Conservation (phyloP, 805 yeast genomes). For the Candida namnaoensis region DNA sequence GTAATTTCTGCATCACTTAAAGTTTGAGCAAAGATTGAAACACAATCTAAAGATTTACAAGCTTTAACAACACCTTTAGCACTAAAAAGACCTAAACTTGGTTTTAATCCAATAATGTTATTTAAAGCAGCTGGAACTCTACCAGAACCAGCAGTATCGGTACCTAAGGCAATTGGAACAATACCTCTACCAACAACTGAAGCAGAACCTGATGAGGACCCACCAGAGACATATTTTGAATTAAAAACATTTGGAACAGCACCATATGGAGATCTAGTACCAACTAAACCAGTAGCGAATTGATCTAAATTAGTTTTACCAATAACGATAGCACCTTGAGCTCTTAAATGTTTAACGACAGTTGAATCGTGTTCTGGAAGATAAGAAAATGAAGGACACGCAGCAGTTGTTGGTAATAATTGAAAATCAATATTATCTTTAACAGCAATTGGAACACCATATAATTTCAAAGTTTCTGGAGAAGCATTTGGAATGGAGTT, state of each 20-base stretch:
- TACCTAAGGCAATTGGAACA: slow-evolving; percentile 85
- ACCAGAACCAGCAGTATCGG: slow-evolving; percentile 98
- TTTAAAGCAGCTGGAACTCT: slow-evolving; percentile 95
- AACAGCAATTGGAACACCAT: slow-evolving; percentile 92
- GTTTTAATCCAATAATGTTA: slow-evolving; percentile 87
- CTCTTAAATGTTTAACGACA: slow-evolving; percentile 62
- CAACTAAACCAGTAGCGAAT: slow-evolving; percentile 96
- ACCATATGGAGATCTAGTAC: slow-evolving; percentile 93
- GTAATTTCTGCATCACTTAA: slow-evolving; percentile 77
- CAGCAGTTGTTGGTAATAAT: slow-evolving; percentile 84
- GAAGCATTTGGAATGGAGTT: slow-evolving; percentile 42
- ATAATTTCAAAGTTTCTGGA: slow-evolving; percentile 54
- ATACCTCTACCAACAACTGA: slow-evolving; percentile 82
- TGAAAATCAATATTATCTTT: slow-evolving; percentile 91
- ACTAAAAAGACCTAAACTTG: slow-evolving; percentile 83
- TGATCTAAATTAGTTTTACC: slow-evolving; percentile 96
- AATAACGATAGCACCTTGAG: slow-evolving; percentile 86
- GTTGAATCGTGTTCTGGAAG: slow-evolving; percentile 66
- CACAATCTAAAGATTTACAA: slow-evolving; percentile 89
- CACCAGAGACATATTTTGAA: slow-evolving; percentile 79
- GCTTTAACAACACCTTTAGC: slow-evolving; percentile 96
- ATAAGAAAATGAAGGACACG: slow-evolving; percentile 81
- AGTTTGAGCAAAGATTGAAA: slow-evolving; percentile 73
- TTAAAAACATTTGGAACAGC: slow-evolving; percentile 75
- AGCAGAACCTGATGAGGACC: slow-evolving; percentile 96